Percentiles rank a stretch among this genome's conserved stretches.
These are phyloP conservation scores for Didymella arachidicola DNA, from an alignment of 2,329 filamentous ascomycete species.

Conservation along the genomic window DNA sequence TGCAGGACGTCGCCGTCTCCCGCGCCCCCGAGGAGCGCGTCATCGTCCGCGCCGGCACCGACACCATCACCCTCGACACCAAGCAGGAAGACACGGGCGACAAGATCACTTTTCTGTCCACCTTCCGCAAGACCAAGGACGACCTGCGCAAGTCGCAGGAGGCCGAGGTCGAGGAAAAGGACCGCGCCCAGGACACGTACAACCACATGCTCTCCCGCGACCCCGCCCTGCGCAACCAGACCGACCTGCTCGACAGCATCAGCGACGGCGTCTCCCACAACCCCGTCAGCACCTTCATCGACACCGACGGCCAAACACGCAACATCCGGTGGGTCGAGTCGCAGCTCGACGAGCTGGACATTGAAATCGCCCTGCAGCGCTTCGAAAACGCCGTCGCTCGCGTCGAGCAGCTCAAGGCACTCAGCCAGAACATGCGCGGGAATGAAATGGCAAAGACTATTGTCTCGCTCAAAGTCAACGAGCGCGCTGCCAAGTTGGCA, in stretches of 20 bases:
- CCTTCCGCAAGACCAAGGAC: conserved; percentile 91
- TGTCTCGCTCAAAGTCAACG: conserved; percentile 88
- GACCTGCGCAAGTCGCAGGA: conserved; percentile 86
- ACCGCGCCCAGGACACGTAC: conserved; percentile 83
- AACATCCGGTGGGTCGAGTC: conserved; percentile 95
- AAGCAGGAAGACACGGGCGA: conserved; percentile 80
- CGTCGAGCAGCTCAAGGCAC: conserved; percentile 82
- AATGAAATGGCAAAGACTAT: conserved; percentile 90
- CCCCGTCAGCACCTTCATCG: conserved; percentile 77
- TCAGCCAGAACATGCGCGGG: conserved; percentile 81
- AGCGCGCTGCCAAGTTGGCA: conserved; percentile 79
- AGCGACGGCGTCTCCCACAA: conserved; percentile 75
- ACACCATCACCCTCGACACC: conserved; percentile 93
- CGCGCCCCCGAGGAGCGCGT: conserved; percentile 74
- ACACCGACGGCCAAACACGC: conserved; percentile 95
- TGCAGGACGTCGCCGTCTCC: conserved; percentile 91
- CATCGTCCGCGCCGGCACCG: conserved; percentile 86
- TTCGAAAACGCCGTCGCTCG: conserved; percentile 85
- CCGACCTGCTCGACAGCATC: conserved; percentile 78
- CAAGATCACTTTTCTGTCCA: conserved; percentile 82
- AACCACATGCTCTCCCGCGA: conserved; percentile 85
- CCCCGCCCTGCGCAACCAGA: conserved; percentile 77
- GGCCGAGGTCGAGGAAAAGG: conserved; percentile 85
- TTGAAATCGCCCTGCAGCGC: conserved; percentile 88
- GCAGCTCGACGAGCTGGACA: conserved; percentile 95